A percentile compares a stretch with the other conserved stretches of the same genome.
Conservation (phyloP, 768 basidiomycete species). For the Pulveroboletus frians region DNA sequence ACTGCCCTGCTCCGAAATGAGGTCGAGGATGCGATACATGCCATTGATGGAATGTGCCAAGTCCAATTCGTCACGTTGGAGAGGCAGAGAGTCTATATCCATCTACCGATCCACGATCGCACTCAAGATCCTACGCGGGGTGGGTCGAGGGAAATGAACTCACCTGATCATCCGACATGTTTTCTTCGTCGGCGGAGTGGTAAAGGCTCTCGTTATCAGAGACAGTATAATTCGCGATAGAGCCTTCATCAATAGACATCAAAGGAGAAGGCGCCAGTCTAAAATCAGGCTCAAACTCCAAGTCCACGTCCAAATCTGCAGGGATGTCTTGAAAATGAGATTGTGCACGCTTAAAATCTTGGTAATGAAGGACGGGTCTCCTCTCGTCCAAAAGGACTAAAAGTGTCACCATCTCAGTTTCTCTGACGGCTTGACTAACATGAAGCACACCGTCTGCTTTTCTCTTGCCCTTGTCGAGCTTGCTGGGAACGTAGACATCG, state of each 20-base stretch:
- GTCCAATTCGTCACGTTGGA: slow-evolving; percentile 15
- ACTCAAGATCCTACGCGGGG: background rate
- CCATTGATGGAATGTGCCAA: slow-evolving; percentile 34
- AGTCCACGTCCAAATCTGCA: slow-evolving; percentile 8
- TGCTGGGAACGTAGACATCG: background rate
- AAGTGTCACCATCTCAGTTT: background rate
- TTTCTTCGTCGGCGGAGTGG: slow-evolving; percentile 10
- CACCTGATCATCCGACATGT: slow-evolving; percentile 5
- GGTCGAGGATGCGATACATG: slow-evolving; percentile 51
- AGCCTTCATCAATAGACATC: background rate
- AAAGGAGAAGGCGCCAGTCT: slow-evolving; percentile 3
- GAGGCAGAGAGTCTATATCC: slow-evolving; percentile 6
- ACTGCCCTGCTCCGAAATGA: slow-evolving; percentile 46
- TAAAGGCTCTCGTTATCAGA: slow-evolving; percentile 17
- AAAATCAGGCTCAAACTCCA: background rate
- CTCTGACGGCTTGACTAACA: background rate
- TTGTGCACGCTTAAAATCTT: background rate
- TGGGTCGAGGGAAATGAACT: background rate
- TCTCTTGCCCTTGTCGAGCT: slow-evolving; percentile 18
- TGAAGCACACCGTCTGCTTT: slow-evolving; percentile 14
- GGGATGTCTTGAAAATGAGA: background rate
- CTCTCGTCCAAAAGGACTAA: slow-evolving; percentile 9
- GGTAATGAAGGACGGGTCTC: background rate
- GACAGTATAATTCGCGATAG: background rate
- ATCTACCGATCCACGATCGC: slow-evolving; percentile 13